These are phyloP conservation scores for Fusarium nodosum DNA, from an alignment of 2,329 filamentous ascomycete species.

Conservation along the genomic window DNA sequence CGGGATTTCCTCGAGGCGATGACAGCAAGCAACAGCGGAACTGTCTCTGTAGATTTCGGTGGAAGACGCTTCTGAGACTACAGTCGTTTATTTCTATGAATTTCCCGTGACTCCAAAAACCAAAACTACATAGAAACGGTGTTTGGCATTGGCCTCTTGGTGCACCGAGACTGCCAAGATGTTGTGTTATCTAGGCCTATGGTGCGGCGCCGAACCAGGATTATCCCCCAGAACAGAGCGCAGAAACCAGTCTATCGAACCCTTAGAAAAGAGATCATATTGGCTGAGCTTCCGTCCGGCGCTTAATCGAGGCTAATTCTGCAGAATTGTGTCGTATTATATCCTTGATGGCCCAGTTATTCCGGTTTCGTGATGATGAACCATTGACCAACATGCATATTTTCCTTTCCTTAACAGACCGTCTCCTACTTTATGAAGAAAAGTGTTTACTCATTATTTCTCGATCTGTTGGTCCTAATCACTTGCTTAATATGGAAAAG, in stretches of 20 bases:
- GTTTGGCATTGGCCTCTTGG: background rate
- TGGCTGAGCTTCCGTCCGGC: constrained; percentile 12
- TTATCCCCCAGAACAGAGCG: constrained; percentile 10
- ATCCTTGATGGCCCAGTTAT: constrained; percentile 30
- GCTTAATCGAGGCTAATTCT: constrained; percentile 29
- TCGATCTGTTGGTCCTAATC: constrained; percentile 27
- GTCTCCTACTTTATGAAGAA: constrained; percentile 16
- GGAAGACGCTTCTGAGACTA: background rate
- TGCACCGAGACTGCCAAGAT: constrained; percentile 5
- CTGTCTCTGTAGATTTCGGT: background rate
- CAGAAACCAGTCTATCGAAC: background rate
- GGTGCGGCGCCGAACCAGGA: constrained; percentile 22
- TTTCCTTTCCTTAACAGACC: constrained; percentile 31
- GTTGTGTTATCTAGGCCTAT: constrained; percentile 21
- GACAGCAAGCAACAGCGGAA: background rate
- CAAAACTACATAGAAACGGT: background rate
- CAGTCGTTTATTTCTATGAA: background rate
- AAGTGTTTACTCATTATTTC: constrained; percentile 10
- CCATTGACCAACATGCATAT: constrained; percentile 39
- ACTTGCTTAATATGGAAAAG: constrained; percentile 13
- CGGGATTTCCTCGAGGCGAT: background rate
- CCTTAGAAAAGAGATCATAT: background rate
- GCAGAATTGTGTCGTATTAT: constrained; percentile 16
- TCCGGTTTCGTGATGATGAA: constrained; percentile 40
- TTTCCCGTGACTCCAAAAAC: background rate